These are phyloP conservation scores for Aureobasidium lini DNA, from an alignment of 2,329 filamentous ascomycete genomes.

Conservation along the genomic window DNA sequence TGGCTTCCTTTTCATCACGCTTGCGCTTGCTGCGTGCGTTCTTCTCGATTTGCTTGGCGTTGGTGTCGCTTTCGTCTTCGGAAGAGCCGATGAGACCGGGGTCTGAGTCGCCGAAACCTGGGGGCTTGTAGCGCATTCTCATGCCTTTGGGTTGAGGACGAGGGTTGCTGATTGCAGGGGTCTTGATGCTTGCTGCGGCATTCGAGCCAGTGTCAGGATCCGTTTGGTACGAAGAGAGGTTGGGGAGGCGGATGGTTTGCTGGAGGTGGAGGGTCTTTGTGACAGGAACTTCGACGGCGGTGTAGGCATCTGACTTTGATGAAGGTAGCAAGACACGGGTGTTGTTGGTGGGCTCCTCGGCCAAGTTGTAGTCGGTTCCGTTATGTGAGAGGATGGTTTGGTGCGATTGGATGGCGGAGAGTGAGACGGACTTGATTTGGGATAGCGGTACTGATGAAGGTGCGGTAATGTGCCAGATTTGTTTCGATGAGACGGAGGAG, in stretches of 20 bases:
- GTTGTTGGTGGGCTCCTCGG: conserved; percentile 15
- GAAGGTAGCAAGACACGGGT: conserved; percentile 21
- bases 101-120: conserved; percentile 47
- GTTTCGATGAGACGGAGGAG: conserved; percentile 55
- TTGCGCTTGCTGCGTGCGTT: conserved; percentile 30
- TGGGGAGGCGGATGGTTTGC: conserved; percentile 51
- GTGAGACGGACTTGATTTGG: conserved; percentile 56
- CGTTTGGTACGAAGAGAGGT: conserved; percentile 33
- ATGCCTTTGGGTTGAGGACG: conserved; percentile 62
- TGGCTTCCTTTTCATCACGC: conserved; percentile 26
- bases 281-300: conserved; percentile 37
- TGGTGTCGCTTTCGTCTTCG: conserved; percentile 31
- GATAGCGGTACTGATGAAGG: conserved; percentile 63
- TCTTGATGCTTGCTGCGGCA: conserved; percentile 36
- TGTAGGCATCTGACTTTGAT: conserved; percentile 22
- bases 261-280: conserved; percentile 59
- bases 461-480: conserved; percentile 74
- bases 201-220: conserved; percentile 33
- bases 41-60: conserved; percentile 20
- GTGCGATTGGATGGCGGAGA: conserved; percentile 49
- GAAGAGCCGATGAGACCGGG: conserved; percentile 37
- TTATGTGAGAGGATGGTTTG: conserved; percentile 54
- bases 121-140: conserved; percentile 59
- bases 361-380: conserved; percentile 50
- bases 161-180: conserved; percentile 44